Conservation (phyloP, 305 asterid genomes). For the Withania somnifera region DNA sequence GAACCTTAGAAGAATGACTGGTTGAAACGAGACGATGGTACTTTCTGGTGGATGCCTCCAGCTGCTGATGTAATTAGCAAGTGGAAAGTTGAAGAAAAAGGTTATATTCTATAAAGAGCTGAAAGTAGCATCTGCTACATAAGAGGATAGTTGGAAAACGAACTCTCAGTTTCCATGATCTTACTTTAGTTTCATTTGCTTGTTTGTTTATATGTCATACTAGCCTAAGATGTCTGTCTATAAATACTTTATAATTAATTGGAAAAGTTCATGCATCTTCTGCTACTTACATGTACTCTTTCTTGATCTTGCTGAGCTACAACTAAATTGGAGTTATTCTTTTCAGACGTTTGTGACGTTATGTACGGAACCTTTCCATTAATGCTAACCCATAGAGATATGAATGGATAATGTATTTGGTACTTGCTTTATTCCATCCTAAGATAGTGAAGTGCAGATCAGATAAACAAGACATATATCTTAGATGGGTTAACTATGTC, state of each 20-base stretch:
- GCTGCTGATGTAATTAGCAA: background rate
- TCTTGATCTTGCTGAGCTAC: background rate
- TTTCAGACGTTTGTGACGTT: background rate
- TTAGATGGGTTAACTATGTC: background rate
- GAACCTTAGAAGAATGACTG: background rate
- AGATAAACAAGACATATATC: background rate
- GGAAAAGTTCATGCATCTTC: background rate
- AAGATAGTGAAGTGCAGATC: background rate
- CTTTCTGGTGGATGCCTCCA: background rate
- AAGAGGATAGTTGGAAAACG: background rate
- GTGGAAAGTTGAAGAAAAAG: background rate
- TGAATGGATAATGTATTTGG: background rate
- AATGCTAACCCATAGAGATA: background rate
- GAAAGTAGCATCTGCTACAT: too few species aligned
- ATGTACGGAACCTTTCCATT: background rate
- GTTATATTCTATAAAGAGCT: background rate
- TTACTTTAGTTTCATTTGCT: background rate
- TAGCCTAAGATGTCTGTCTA: background rate
- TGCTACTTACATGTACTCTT: background rate
- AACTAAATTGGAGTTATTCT: background rate
- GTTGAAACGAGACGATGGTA: background rate
- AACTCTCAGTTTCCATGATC: background rate
- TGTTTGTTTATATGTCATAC: background rate
- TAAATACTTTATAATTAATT: background rate
- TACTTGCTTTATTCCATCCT: background rate